Percentiles rank a stretch among this genome's conserved stretches.
Conservation (phyloP, 768 basidiomycete species). For the Kwoniella botswanensis region DNA sequence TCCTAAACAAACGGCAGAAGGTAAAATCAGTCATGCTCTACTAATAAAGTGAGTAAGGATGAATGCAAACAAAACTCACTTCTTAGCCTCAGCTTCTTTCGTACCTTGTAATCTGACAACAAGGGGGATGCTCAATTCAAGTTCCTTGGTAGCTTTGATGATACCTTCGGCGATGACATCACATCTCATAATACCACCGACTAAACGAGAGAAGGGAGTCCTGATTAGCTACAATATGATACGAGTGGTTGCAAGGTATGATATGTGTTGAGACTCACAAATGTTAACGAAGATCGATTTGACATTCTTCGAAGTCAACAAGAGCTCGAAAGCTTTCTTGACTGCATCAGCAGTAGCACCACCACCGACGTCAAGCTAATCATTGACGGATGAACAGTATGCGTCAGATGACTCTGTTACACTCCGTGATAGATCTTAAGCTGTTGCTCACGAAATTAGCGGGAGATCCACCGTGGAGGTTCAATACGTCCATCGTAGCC, state of each 20-base stretch:
- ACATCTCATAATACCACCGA: slow-evolving; percentile 90
- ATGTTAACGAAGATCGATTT: slow-evolving; percentile 98
- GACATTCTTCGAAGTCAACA: slow-evolving; percentile 85
- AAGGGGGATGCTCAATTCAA: slow-evolving; percentile 80
- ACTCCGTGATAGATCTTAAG: neutral
- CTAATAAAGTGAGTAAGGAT: neutral
- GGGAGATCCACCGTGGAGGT: slow-evolving; percentile 89
- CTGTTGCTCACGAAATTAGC: slow-evolving; percentile 75
- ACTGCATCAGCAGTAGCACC: slow-evolving; percentile 99
- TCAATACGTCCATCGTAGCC: slow-evolving; percentile 99
- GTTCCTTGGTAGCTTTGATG: slow-evolving; percentile 94
- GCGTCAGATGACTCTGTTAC: too few species aligned
- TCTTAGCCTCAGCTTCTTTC: slow-evolving; percentile 92
- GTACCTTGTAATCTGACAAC: slow-evolving; percentile 96
- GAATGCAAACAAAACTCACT: slow-evolving; percentile 64
- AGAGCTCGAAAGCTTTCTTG: slow-evolving; percentile 98
- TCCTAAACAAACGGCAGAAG: slow-evolving; percentile 62
- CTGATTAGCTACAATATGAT: neutral
- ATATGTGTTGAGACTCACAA: slow-evolving; percentile 38
- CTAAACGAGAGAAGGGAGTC: slow-evolving; percentile 52
- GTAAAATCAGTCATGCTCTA: neutral
- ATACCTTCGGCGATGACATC: slow-evolving; percentile 76
- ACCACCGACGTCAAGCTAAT: slow-evolving; percentile 82
- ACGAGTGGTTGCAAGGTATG: too few species aligned
- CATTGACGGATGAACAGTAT: neutral